These are phyloP conservation scores for Coniosporium apollinis DNA, from an alignment of 495 filamentous ascomycete genomes.

Conservation along the genomic window DNA sequence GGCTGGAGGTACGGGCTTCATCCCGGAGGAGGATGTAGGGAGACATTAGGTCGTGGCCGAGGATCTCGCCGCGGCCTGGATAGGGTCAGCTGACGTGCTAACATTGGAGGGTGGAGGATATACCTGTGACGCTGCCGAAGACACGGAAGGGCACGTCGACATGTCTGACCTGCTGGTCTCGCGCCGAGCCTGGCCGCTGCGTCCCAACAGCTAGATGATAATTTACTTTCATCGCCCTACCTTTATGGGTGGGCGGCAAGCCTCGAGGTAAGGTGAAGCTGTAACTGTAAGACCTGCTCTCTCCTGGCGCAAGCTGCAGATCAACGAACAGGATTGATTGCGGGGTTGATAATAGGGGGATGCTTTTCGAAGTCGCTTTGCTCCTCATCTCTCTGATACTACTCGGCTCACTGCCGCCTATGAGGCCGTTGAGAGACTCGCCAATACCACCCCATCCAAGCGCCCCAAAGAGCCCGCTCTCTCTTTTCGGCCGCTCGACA, in stretches of 20 bases:
- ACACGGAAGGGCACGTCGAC: slow-evolving; percentile 93
- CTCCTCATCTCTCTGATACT: slow-evolving; percentile 89
- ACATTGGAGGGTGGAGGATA: slow-evolving; percentile 6
- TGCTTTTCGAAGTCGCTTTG: slow-evolving; percentile 56
- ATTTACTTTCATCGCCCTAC: slow-evolving; percentile 82
- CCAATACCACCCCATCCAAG: slow-evolving; percentile 83
- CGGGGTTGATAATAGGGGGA: slow-evolving; percentile 85
- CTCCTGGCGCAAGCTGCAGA: slow-evolving; percentile 68
- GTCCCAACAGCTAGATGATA: slow-evolving; percentile 89
- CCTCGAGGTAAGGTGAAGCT: slow-evolving; percentile 71
- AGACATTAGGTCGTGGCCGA: slow-evolving; percentile 78
- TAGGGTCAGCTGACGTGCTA: slow-evolving; percentile 15
- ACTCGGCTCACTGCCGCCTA: slow-evolving; percentile 73
- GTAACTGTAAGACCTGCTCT: slow-evolving; percentile 77
- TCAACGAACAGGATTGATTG: slow-evolving; percentile 96
- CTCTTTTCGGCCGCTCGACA: slow-evolving; percentile 55
- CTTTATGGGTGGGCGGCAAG: slow-evolving; percentile 76
- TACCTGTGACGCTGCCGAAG: slow-evolving; percentile 69
- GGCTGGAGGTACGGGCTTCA: slow-evolving; percentile 45
- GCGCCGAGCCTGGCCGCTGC: slow-evolving; percentile 60
- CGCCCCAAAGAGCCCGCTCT: slow-evolving; percentile 64
- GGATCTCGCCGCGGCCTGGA: slow-evolving; percentile 44
- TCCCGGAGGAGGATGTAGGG: slow-evolving; percentile 85
- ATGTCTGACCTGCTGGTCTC: slow-evolving; percentile 65
- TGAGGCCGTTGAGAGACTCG: slow-evolving; percentile 70